Base-by-base conservation (phyloP, 805 yeast genomes). In the Ogataea minuta region DNA sequence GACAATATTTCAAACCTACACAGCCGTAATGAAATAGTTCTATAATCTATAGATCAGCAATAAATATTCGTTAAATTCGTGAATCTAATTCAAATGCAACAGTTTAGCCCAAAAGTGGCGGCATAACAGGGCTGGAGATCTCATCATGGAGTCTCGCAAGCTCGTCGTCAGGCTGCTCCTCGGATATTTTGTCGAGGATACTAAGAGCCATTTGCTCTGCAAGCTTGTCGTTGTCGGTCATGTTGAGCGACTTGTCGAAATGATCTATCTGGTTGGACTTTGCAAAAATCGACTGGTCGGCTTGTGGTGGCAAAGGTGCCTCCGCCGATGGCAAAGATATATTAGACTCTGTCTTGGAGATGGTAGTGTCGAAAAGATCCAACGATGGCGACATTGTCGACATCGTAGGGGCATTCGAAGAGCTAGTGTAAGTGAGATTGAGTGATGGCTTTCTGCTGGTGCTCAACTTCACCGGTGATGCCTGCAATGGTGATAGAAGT, bases 121-220 rank as follows among this genome's bases (percentile, higher is more conserved):
- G 49, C 41, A 7, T 48, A 31, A 19, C 47, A 19, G 19, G 59
- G 35, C 15, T 29, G 9, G 32, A 23, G 9, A 57, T 57, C 47
- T 59, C 64, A 14, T 59, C 57, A 28, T 51, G 50, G 23, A 60
- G 38, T 38, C 48, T 56, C 4, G 56, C 42, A 24, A 60, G 38
- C 29, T 60, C 64, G 37, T 59, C 63, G 10, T 50, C 52, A 7
- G 49, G 43, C 17, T 54, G 56, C 39, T 58, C 64, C 25, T 59
- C 63, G 6, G 55, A 39, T 4, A 60, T 58, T 20, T 52, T 43
- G 28, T 58, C 57, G 3, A 60, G 31, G n/a, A 60, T 60, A 34
- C 57, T 56, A 11, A 59, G 27, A 9, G 64, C 65, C 65, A 60
- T 60, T 41, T 58, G 64, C 29, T 60, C 64, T 12, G 65, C 65